Conservation (phyloP, 202 grass and related monocot genomes). For the Dendrocalamus latiflorus region DNA sequence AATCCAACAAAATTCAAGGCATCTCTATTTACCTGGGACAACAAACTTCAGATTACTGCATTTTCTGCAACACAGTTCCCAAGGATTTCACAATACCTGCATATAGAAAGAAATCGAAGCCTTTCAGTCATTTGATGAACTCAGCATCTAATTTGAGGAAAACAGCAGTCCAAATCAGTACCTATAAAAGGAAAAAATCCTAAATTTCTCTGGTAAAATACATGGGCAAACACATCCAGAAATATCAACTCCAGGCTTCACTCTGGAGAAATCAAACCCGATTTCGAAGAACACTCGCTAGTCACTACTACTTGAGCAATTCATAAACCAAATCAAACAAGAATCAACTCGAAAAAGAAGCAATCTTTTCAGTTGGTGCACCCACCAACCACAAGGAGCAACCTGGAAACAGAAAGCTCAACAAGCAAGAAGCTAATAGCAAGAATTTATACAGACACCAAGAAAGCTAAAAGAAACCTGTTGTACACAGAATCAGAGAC, state of each 20-base stretch:
- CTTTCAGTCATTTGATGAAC: too few species aligned
- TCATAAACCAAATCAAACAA: conserved; percentile 12
- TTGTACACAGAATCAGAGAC: neutral
- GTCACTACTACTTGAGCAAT: neutral
- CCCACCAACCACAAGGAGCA: conserved; percentile 30
- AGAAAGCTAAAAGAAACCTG: neutral
- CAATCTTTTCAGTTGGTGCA: conserved; percentile 30
- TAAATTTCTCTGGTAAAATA: too few species aligned
- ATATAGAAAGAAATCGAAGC: too few species aligned
- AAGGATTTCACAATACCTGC: neutral
- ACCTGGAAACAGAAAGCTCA: conserved; percentile 33
- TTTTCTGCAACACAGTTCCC: neutral
- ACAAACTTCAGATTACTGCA: conserved; percentile 24
- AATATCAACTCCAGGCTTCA: conserved; percentile 14
- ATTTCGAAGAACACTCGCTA: neutral
- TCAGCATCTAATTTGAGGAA: too few species aligned
- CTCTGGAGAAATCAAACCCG: neutral
- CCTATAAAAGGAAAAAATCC: too few species aligned
- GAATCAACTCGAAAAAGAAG: neutral
- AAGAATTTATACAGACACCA: conserved; percentile 7
- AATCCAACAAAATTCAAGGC: conserved; percentile 17
- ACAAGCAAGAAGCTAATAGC: conserved; percentile 19
- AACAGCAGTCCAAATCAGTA: conserved; percentile 8
- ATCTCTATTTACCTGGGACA: conserved; percentile 31
- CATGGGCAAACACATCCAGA: too few species aligned